Evolutionary conservation across 768 basidiomycete genomes (phyloP).

Genomic region (Trametes cinnabarina): DNA sequence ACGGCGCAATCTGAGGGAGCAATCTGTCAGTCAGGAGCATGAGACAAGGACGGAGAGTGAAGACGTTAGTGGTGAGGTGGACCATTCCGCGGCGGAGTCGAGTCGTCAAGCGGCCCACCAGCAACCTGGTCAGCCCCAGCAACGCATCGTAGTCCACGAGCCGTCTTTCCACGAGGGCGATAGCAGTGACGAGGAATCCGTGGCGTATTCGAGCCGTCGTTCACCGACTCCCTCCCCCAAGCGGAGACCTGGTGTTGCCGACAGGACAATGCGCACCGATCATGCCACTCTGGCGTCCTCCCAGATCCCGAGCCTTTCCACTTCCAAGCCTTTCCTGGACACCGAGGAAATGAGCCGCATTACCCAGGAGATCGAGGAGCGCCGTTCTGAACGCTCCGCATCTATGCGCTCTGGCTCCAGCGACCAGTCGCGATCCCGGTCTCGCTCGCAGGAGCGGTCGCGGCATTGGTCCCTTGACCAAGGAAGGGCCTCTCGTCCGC

Average conservation of each 20-base stretch:
- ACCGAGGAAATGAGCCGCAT: constrained; percentile 62
- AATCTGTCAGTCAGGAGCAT: constrained; percentile 14
- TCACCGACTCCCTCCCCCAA: constrained; percentile 34
- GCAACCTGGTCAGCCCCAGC: neutral
- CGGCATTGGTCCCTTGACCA: constrained; percentile 8
- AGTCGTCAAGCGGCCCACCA: neutral
- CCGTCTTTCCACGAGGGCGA: constrained; percentile 20
- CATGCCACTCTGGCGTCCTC: constrained; percentile 50
- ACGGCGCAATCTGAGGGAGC: constrained; percentile 54
- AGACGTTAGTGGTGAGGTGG: constrained; percentile 1
- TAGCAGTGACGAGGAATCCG: constrained; percentile 20
- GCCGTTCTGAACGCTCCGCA: constrained; percentile 50
- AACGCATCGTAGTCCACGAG: neutral
- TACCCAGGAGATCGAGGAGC: constrained; percentile 63
- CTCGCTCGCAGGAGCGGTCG: constrained; percentile 7
- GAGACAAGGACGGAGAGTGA: constrained; percentile 8
- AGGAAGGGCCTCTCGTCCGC: neutral
- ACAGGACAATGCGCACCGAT: constrained; percentile 53
- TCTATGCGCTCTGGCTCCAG: constrained; percentile 22
- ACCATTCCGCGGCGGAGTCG: neutral
- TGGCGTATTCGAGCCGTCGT: constrained; percentile 9
- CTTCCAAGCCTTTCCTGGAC: constrained; percentile 45
- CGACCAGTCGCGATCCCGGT: constrained; percentile 16
- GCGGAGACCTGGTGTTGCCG: constrained; percentile 31
- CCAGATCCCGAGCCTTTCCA: constrained; percentile 25